Evolutionary conservation across 495 filamentous ascomycete species (phyloP).

Genomic region (Penicillium canariense): DNA sequence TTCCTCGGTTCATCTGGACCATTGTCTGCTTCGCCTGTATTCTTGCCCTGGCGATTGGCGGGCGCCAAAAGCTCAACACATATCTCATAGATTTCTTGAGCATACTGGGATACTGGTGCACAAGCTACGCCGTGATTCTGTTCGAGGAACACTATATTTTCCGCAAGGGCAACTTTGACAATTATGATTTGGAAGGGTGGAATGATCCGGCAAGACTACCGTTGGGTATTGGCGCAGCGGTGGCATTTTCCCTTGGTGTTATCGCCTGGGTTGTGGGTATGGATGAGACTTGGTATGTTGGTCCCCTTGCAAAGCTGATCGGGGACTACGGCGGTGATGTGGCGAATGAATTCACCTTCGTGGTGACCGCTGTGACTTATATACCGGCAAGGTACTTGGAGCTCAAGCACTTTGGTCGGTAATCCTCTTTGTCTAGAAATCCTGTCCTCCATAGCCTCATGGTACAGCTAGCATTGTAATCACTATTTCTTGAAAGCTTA

Average conservation of each 20-base stretch:
- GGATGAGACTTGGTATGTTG: conserved; percentile 39
- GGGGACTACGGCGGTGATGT: conserved; percentile 28
- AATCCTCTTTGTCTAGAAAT: too few relatives aligned
- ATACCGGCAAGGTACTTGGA: conserved; percentile 25
- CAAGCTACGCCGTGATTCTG: conserved; percentile 56
- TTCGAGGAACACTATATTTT: conserved; percentile 60
- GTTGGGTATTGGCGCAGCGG: conserved; percentile 25
- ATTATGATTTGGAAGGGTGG: conserved; percentile 40
- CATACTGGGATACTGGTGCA: conserved; percentile 59
- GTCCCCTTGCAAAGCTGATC: conserved; percentile 23
- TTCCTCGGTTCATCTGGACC: conserved; percentile 45
- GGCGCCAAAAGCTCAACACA: conserved; percentile 35
- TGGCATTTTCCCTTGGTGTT: conserved; percentile 32
- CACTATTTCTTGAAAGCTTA: too few relatives aligned
- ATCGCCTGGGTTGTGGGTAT: conserved; percentile 38
- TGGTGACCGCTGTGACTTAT: conserved; percentile 24
- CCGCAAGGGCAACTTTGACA: conserved; percentile 48
- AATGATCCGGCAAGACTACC: conserved; percentile 31
- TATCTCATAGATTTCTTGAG: conserved; percentile 53
- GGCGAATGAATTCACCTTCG: conserved; percentile 29
- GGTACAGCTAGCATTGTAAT: too few relatives aligned
- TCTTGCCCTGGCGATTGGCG: conserved; percentile 39
- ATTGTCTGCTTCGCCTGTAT: conserved; percentile 40
- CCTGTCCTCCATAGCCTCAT: too few relatives aligned
- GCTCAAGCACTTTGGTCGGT: conserved; percentile 29